These are phyloP conservation scores for Macrophomina tecta DNA, from an alignment of 2,329 filamentous ascomycete species.

Conservation along the genomic window DNA sequence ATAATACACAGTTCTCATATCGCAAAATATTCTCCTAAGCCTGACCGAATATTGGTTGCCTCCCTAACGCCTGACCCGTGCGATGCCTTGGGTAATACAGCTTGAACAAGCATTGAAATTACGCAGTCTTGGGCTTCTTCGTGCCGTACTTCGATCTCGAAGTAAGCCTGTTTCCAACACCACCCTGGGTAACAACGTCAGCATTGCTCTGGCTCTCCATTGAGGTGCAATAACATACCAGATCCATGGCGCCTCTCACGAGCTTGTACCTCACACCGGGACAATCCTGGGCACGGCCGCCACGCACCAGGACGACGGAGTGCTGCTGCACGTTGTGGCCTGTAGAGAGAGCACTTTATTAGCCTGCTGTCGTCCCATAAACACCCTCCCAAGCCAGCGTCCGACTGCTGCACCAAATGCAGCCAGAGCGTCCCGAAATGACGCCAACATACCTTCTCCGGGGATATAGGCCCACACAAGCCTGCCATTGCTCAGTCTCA, in stretches of 20 bases:
- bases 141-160: slow-evolving; percentile 96
- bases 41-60: background rate
- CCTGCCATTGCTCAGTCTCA: slow-evolving; percentile 84
- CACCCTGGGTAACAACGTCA: slow-evolving; percentile 66
- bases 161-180: slow-evolving; percentile 82
- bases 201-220: slow-evolving; percentile 8
- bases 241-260: slow-evolving; percentile 87
- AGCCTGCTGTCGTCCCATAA: slow-evolving; percentile 4
- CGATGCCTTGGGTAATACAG: slow-evolving; percentile 2
- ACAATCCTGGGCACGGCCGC: slow-evolving; percentile 93
- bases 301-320: slow-evolving; percentile 93
- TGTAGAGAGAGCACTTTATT: slow-evolving; percentile 34
- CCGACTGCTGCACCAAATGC: background rate
- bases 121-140: slow-evolving; percentile 86
- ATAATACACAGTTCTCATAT: background rate
- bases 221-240: slow-evolving; percentile 67
- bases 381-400: no score
- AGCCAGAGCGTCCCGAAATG: background rate
- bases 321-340: slow-evolving; percentile 99
- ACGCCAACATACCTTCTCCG: slow-evolving; percentile 72
- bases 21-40: background rate
- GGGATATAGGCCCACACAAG: slow-evolving; percentile 94
- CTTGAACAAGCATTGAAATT: background rate
- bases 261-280: slow-evolving; percentile 97
- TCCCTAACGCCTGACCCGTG: slow-evolving; percentile 14